Conservation (phyloP, 306 rosid species). For the Medicago lupulina region DNA sequence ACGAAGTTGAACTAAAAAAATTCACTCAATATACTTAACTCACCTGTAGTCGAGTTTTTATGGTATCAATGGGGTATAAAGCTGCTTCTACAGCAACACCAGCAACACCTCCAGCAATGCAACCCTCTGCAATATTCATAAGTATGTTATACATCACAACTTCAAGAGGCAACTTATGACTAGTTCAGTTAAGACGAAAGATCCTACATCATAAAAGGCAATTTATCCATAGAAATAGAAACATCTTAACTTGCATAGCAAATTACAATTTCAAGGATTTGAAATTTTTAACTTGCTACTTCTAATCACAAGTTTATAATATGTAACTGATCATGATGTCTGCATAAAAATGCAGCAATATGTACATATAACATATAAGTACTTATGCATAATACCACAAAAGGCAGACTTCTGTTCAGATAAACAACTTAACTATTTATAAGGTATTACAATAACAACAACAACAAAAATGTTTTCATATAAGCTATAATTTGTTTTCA, state of each 20-base stretch:
- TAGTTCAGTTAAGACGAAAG: constrained; percentile 11
- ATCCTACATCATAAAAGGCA: constrained; percentile 8
- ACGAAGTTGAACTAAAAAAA: background rate
- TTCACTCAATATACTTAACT: constrained; percentile 36
- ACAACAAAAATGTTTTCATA: too few relatives aligned
- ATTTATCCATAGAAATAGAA: background rate
- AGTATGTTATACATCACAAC: constrained; percentile 13
- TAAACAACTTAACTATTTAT: background rate
- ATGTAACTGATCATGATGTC: background rate
- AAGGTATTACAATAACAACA: too few relatives aligned
- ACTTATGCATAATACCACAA: background rate
- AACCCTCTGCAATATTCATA: constrained; percentile 66
- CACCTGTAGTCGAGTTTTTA: constrained; percentile 97
- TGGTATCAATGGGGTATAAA: constrained; percentile 93
- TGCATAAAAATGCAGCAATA: background rate
- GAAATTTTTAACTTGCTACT: constrained; percentile 3
- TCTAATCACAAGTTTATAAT: background rate
- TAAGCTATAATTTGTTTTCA: too few relatives aligned
- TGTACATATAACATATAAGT: background rate
- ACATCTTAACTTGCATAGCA: background rate
- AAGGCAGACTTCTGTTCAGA: background rate
- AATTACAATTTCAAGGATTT: constrained; percentile 2
- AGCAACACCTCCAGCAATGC: constrained; percentile 90
- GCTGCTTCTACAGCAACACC: constrained; percentile 91
- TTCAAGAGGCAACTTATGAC: constrained; percentile 14